Base-by-base conservation (phyloP, 805 yeast species). In the Limtongia smithiae region DNA sequence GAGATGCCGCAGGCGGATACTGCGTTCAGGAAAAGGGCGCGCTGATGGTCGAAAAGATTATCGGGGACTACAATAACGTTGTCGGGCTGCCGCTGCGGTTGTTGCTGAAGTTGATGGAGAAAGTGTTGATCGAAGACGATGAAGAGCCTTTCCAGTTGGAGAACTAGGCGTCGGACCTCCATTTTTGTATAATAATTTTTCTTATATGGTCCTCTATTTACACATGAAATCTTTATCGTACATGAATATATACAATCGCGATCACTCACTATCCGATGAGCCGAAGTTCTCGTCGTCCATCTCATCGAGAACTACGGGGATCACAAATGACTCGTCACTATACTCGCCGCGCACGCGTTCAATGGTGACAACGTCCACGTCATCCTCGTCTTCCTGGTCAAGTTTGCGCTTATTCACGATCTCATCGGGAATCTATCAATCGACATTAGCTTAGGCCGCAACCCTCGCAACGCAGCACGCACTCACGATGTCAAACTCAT, bases 1-100 rank as follows among this genome's bases (percentile, higher is more conserved):
- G 73, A 6, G 75, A 76, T 41, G 97, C 86, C 1, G 96, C 97
- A 1, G 98, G 97, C 4, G 98, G 98, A 0, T 90, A 86, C 69
- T 81, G 81, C 59, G 81, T 84, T 51, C 97, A 91, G 67, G 85
- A 82, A 0, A 63, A 65, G 8, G 93, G 94, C 1, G 61, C 64
- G 31, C 62, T 82, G 32, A 68, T 91, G 55, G 78, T 93, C 56
- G 66, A 72, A 18, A 67, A 68, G 14, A 75, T 89, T 11, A 72
- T 73, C 1, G 98, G 98, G 0, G 97, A 91, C 64, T 86, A 78
- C 62, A 80, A 75, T 66, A 91, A 88, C 63, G 85, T 87, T 12
- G 91, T 91, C 3, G 98, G 98, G 0, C 69, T 91, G 48, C 97
- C 98, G 0, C 77, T 80, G 22, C 72, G 75, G 38, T 71, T 68